Evolutionary conservation across 768 basidiomycete genomes (phyloP), one percentile per base, ranked within the genome.

Genomic region (Pulveroboletus frians): DNA sequence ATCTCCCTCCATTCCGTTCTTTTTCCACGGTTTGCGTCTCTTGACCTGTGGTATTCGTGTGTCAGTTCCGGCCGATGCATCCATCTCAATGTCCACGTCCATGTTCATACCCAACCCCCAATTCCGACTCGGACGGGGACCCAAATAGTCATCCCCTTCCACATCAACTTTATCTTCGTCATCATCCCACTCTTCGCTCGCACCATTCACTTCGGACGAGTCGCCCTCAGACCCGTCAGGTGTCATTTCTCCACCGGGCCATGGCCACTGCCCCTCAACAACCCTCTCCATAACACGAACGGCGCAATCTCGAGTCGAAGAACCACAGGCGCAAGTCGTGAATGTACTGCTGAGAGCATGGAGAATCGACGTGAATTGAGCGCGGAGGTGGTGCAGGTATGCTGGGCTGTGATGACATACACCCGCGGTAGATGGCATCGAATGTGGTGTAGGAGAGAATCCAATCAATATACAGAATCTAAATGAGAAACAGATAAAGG

Each of bases 321-420:
- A 71, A 6, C 86, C 86, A 54, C 86, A 88, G 0, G 86, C 86
- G 47, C 86, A 88, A 1, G 83, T 83, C 4, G 83, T 81, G 58
- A 88, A 88, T 0, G 83, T 85, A 15, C 81, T 81, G 7, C 79
- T 72, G 45, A 88, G 75, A 6, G 83, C 75, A 47, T 87, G 84
- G 0, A 88, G 74, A 60, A 88, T 81, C 21, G 81, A 79, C 0
- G 83, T 75, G 69, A 87, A 79, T 57, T 87, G 85, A 26, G 76
- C 68, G 34, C 80, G 80, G 14, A 85, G 73, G 51, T 80, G 78
- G 17, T 70, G 61, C 20, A 80, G 55, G 45, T 79, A 74, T 18
- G 69, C 70, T 2, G 76, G 72, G 30, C 77, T 83, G 58, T 45
- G 27, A n/a, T 15, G 27, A 7, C 15, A 31, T 17, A 23, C 9